A percentile compares a stretch with the other conserved stretches of the same genome.
Evolutionary conservation across 208 protist species (phyloP).

Genomic region (Acanthamoeba healyi): DNA sequence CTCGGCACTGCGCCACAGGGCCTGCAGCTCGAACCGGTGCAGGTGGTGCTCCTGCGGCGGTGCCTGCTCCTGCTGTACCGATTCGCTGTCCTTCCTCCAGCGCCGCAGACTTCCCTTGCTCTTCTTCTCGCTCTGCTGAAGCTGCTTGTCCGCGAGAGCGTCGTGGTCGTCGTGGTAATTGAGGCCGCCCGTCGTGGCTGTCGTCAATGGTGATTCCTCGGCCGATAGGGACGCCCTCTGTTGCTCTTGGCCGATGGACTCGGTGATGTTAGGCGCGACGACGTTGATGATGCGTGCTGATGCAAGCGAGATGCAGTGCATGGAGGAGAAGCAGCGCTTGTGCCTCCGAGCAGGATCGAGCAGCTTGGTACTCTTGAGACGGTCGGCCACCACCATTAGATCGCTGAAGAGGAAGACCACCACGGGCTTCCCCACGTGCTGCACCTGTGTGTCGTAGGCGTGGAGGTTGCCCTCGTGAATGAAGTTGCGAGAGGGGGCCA

Average conservation of each 20-base stretch:
- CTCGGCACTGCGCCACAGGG: neutral
- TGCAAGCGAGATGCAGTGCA: neutral
- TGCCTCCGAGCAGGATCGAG: neutral
- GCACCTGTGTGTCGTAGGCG: neutral
- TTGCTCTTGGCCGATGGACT: neutral
- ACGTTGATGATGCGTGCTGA: slow-evolving; percentile 2
- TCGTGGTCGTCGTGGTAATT: neutral
- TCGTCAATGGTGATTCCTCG: neutral
- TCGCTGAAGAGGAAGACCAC: slow-evolving; percentile 39
- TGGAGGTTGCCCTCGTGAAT: neutral
- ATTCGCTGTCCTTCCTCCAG: neutral
- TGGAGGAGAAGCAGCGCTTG: slow-evolving; percentile 6
- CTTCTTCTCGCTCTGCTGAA: neutral
- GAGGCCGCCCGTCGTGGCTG: neutral
- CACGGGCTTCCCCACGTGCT: neutral
- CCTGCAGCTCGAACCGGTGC: slow-evolving; percentile 14
- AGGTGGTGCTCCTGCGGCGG: neutral
- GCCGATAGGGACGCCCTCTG: neutral
- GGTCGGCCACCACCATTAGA: neutral
- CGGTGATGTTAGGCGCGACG: neutral
- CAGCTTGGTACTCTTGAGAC: neutral
- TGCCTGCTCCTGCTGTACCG: neutral
- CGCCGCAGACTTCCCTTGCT: neutral
- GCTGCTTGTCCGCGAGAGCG: neutral
- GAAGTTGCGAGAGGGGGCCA: neutral